These are phyloP conservation scores for Candida yuanshanica DNA, from an alignment of 805 yeast genomes.

Conservation along the genomic window DNA sequence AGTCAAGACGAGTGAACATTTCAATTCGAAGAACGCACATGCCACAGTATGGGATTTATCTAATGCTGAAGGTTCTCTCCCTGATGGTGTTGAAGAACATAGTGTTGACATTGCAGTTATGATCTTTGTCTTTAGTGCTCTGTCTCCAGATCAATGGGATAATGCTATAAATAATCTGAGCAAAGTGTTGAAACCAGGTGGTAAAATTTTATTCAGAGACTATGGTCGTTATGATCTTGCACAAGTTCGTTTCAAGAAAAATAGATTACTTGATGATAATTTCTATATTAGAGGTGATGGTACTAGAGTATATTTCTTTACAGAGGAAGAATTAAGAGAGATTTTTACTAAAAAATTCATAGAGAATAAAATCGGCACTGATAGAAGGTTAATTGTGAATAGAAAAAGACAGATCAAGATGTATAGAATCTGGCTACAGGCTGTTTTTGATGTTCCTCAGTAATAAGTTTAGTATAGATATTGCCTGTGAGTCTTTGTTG, in stretches of 20 bases:
- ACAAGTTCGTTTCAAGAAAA: constrained; percentile 87
- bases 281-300: constrained; percentile 98
- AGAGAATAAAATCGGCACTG: constrained; percentile 81
- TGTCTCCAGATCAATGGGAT: constrained; percentile 88
- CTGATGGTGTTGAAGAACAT: constrained; percentile 75
- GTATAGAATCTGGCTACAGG: constrained; percentile 97
- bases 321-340: constrained; percentile 80
- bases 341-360: constrained; percentile 62
- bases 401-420: constrained; percentile 88
- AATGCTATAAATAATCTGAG: constrained; percentile 68
- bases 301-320: constrained; percentile 93
- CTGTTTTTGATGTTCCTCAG: constrained; percentile 57
- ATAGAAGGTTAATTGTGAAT: constrained; percentile 84
- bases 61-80: constrained; percentile 63
- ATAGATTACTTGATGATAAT: constrained; percentile 81
- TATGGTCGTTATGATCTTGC: constrained; percentile 96
- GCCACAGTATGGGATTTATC: constrained; percentile 97
- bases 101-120: constrained; percentile 90
- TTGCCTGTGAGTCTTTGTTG: too few species aligned
- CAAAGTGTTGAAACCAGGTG: constrained; percentile 86
- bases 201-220: constrained; percentile 82
- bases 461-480: neutral
- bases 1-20: constrained; percentile 60
- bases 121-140: constrained; percentile 91
- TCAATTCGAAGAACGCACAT: constrained; percentile 55